These are phyloP conservation scores for Barnettozyma californica DNA, from an alignment of 805 yeast species.

Conservation along the genomic window DNA sequence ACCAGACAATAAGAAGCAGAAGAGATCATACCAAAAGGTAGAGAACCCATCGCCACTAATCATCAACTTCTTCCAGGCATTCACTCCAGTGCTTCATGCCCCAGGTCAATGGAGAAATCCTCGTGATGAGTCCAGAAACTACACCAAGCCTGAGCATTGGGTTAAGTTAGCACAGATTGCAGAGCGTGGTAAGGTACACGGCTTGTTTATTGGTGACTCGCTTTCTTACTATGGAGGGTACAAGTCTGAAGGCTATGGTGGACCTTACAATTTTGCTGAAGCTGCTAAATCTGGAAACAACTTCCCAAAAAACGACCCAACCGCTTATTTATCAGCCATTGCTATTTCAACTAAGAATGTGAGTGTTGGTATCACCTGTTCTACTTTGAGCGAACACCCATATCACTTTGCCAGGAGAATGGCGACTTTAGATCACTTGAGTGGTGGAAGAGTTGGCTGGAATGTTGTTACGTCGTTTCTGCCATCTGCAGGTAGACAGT, in stretches of 20 bases:
- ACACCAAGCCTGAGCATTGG: conserved; percentile 33
- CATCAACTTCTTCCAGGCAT: conserved; percentile 34
- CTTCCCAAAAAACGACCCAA: conserved; percentile 13
- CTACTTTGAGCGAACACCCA: conserved; percentile 38
- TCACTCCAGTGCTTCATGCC: conserved; percentile 27
- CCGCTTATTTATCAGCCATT: conserved; percentile 25
- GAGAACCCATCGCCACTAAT: conserved; percentile 24
- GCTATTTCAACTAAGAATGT: conserved; percentile 30
- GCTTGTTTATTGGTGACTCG: conserved; percentile 24
- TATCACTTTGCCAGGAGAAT: conserved; percentile 34
- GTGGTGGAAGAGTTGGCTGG: conserved; percentile 39
- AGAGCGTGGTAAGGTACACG: conserved; percentile 34
- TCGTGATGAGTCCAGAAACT: conserved; percentile 27
- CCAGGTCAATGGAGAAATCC: conserved; percentile 38
- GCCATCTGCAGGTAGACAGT: conserved; percentile 35
- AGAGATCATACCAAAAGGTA: conserved; percentile 7
- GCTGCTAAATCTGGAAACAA: conserved; percentile 12
- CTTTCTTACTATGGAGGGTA: conserved; percentile 10
- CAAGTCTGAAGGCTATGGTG: conserved; percentile 7
- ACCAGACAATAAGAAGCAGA: not conserved
- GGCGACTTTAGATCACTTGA: conserved; percentile 37
- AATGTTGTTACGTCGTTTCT: conserved; percentile 36
- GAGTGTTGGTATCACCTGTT: conserved; percentile 33
- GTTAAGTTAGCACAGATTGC: conserved; percentile 30
- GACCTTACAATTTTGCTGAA: conserved; percentile 8